Evolutionary conservation across 176 grass and related monocot species (phyloP).

Genomic region (Ampelocalamus luodianensis): DNA sequence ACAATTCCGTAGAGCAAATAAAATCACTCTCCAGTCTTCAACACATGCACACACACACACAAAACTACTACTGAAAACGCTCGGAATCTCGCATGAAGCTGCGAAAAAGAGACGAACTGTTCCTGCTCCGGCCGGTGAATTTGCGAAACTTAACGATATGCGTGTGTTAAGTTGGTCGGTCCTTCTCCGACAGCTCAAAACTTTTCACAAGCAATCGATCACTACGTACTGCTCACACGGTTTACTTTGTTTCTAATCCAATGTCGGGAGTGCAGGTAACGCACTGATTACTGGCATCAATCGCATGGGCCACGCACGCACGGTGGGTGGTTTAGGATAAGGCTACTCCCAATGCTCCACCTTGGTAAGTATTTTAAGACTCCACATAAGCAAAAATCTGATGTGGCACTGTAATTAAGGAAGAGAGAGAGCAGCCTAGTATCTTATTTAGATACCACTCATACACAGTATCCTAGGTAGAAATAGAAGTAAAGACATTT

Average conservation of each 20-base stretch:
- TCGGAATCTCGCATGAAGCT: neutral
- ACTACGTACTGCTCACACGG: neutral
- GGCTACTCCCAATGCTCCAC: no score
- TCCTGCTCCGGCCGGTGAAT: neutral
- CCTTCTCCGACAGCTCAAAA: slow-evolving; percentile 39
- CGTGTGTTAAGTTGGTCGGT: slow-evolving; percentile 27
- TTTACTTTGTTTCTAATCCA: neutral
- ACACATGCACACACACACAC: neutral
- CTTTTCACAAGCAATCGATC: slow-evolving; percentile 4
- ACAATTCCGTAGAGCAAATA: neutral
- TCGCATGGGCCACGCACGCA: neutral
- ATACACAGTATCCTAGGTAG: no score
- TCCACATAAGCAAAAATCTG: no score
- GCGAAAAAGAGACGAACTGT: neutral
- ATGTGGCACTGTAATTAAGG: no score
- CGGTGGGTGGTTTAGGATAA: neutral
- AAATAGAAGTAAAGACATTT: no score
- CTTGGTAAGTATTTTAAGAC: no score
- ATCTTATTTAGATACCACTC: no score
- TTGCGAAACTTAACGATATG: neutral
- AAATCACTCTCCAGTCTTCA: neutral
- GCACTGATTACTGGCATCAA: neutral
- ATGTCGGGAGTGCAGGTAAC: neutral
- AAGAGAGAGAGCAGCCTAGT: no score
- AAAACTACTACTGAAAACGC: no score